Conservation (phyloP, 2,329 filamentous ascomycete genomes). For the Botrytis deweyae region DNA sequence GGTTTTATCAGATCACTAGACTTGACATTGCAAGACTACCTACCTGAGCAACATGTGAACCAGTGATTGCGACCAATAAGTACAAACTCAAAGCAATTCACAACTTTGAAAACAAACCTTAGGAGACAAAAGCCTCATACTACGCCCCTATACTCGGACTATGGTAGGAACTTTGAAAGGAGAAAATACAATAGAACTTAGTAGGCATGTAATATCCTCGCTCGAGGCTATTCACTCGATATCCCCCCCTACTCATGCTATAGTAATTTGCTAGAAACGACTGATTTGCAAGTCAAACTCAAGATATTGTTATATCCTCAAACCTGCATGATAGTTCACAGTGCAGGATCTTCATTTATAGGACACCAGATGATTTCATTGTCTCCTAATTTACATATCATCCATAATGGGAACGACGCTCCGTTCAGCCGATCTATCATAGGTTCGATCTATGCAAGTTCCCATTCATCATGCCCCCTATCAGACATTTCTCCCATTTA, state of each 20-base stretch:
- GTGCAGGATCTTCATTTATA: background rate
- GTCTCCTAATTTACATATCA: constrained; percentile 18
- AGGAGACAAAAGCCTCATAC: background rate
- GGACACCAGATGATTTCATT: constrained; percentile 11
- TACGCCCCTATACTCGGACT: background rate
- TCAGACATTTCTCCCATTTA: constrained; percentile 24
- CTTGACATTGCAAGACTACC: background rate
- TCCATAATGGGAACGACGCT: constrained; percentile 1
- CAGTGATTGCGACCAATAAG: background rate
- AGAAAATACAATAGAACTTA: background rate
- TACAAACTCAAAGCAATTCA: background rate
- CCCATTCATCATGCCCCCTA: background rate
- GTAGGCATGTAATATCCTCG: background rate
- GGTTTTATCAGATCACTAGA: constrained; percentile 3
- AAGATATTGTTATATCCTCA: background rate
- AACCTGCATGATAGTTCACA: background rate
- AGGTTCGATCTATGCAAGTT: constrained; percentile 16
- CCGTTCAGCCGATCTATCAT: background rate
- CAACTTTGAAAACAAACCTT: background rate
- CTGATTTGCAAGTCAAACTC: too few species aligned
- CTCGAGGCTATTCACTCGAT: background rate
- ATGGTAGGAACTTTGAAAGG: background rate
- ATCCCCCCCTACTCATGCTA: background rate
- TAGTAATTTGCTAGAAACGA: background rate
- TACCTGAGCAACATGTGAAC: background rate